phyloP scores from a whole-genome alignment of 169 alveolate species.

The Plasmodium gaboni region DNA sequence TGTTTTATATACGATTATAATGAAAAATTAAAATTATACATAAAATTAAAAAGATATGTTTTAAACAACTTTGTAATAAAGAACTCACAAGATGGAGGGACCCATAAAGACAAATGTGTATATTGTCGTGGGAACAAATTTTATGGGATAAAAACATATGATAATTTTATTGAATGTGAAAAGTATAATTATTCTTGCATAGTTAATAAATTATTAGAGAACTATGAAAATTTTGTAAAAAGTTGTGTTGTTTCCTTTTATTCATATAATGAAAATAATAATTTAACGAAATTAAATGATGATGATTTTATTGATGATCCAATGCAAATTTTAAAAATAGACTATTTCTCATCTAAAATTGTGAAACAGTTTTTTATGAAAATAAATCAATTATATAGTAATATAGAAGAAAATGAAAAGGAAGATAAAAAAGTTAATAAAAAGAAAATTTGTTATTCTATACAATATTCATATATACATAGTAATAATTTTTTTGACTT shows the following conservation, averaged over 20 bases:
- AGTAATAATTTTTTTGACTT: conserved; percentile 26
- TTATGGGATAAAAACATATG: conserved; percentile 15
- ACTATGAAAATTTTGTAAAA: conserved; percentile 14
- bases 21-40: conserved; percentile 59
- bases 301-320: background rate
- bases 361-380: background rate
- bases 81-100: conserved; percentile 6
- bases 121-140: conserved; percentile 2
- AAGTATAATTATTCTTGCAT: conserved; percentile 2
- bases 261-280: background rate
- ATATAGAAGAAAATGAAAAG: conserved; percentile 12
- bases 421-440: conserved; percentile 16
- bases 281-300: conserved; percentile 6
- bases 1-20: conserved; percentile 41
- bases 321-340: conserved; percentile 2
- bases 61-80: conserved; percentile 7
- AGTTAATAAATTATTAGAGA: conserved; percentile 23
- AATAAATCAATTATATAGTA: background rate
- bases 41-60: conserved; percentile 28
- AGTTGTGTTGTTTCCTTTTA: conserved; percentile 57
- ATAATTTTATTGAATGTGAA: conserved; percentile 34
- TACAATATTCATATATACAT: conserved; percentile 16
- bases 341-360: background rate
- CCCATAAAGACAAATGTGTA: conserved; percentile 21
- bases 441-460: conserved; percentile 10